Conservation (phyloP, 495 filamentous ascomycete species). For the Aspergillus cristatus region DNA sequence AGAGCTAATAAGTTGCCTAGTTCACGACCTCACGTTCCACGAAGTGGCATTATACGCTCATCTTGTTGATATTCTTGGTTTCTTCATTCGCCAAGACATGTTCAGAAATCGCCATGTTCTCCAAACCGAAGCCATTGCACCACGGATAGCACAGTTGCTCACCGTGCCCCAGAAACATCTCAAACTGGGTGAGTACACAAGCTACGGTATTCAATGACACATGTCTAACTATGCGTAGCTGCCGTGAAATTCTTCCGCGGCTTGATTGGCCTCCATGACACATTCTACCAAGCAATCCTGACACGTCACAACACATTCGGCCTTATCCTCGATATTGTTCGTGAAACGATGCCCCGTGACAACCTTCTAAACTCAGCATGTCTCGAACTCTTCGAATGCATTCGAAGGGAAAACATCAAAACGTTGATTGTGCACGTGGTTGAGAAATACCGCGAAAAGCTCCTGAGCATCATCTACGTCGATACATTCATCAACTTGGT, state of each 20-base stretch:
- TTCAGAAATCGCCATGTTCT: constrained; percentile 85
- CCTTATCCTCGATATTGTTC: constrained; percentile 79
- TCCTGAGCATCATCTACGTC: constrained; percentile 73
- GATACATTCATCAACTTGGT: constrained; percentile 75
- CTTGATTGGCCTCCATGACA: constrained; percentile 77
- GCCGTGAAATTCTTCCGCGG: constrained; percentile 93
- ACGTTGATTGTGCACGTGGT: constrained; percentile 76
- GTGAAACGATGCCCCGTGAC: constrained; percentile 88
- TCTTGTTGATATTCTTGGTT: constrained; percentile 89
- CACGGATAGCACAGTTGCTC: constrained; percentile 76
- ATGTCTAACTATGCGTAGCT: constrained; percentile 37
- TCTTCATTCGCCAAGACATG: constrained; percentile 83
- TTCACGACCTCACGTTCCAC: constrained; percentile 57
- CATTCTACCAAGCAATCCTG: constrained; percentile 85
- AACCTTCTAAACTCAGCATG: constrained; percentile 95
- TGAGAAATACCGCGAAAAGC: constrained; percentile 76
- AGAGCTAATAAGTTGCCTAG: constrained; percentile 21
- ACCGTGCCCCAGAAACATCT: constrained; percentile 83
- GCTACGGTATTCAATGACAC: no score
- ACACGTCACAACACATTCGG: constrained; percentile 76
- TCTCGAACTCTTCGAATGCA: constrained; percentile 87
- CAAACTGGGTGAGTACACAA: constrained; percentile 69
- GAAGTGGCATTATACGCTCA: constrained; percentile 85
- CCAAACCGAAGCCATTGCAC: constrained; percentile 65
- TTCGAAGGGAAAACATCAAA: constrained; percentile 78